A percentile compares a stretch with the other conserved stretches of the same genome.
phyloP scores from a whole-genome alignment of 2,329 filamentous ascomycete species.

The Dryadomyces quercivorus region DNA sequence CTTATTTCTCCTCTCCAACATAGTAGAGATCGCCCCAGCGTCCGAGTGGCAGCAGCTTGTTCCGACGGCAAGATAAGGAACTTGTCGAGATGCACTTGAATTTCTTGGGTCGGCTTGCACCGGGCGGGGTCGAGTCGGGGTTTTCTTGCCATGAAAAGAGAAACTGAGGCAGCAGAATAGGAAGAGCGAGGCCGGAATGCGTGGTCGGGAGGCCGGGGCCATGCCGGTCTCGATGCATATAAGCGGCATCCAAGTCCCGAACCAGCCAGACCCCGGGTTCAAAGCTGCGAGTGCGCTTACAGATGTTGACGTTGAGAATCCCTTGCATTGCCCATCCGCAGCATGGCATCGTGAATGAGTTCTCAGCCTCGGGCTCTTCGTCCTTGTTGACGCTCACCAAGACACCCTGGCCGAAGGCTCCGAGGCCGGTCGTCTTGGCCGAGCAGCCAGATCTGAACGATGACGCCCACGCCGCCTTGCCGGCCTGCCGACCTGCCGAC shows the following conservation, averaged over 20 bases:
- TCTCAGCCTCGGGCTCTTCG: slow-evolving; percentile 32
- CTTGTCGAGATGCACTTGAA: background rate
- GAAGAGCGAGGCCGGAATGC: slow-evolving; percentile 11
- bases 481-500: slow-evolving; percentile 69
- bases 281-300: no score
- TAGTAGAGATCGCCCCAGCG: no score
- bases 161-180: background rate
- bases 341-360: slow-evolving; percentile 24
- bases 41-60: no score
- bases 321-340: slow-evolving; percentile 12
- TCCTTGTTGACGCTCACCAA: slow-evolving; percentile 52
- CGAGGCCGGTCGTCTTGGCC: no score
- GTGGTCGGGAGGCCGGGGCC: slow-evolving; percentile 27
- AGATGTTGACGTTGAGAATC: no score
- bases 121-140: background rate
- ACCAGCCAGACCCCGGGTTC: background rate
- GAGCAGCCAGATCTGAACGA: no score
- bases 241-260: slow-evolving; percentile 16
- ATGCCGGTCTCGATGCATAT: slow-evolving; percentile 39
- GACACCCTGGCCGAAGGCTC: no score
- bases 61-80: no score
- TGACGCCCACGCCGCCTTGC: no score
- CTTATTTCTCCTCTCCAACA: no score
- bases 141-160: slow-evolving; percentile 9
- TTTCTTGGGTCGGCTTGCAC: no score